Evolutionary conservation across 192 early-diverging fungal species (phyloP).

Genomic region (Coemansia sp.): DNA sequence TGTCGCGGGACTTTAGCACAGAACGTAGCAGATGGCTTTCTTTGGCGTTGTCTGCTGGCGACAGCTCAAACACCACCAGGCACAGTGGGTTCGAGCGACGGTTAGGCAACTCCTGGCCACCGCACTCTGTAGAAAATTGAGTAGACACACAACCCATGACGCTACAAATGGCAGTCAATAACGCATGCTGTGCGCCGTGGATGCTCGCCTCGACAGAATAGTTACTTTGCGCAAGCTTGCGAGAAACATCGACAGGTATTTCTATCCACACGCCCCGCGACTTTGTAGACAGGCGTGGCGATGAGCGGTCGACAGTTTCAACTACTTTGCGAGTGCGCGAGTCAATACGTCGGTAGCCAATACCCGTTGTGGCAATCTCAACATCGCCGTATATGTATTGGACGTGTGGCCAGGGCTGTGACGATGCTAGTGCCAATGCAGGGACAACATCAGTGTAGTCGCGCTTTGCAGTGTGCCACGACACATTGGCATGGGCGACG

Average conservation of each 20-base stretch:
- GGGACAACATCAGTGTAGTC: slow-evolving; percentile 13
- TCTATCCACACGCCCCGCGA: slow-evolving; percentile 40
- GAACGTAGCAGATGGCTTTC: slow-evolving; percentile 9
- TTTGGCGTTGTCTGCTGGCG: neutral
- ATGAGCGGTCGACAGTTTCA: slow-evolving; percentile 25
- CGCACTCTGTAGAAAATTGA: slow-evolving; percentile 31
- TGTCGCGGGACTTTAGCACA: neutral
- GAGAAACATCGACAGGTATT: slow-evolving; percentile 13
- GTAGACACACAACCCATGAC: neutral
- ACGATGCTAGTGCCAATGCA: neutral
- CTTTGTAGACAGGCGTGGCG: slow-evolving; percentile 7
- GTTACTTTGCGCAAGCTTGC: neutral
- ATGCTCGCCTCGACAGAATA: slow-evolving; percentile 32
- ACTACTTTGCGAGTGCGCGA: slow-evolving; percentile 14
- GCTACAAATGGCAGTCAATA: slow-evolving; percentile 6
- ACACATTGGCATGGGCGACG: slow-evolving; percentile 21
- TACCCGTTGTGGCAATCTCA: slow-evolving; percentile 17
- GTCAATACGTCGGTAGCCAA: slow-evolving; percentile 50
- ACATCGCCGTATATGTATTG: slow-evolving; percentile 13
- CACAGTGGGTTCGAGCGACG: slow-evolving; percentile 17
- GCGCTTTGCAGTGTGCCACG: slow-evolving; percentile 34
- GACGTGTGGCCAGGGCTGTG: neutral
- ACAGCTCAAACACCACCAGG: slow-evolving; percentile 27
- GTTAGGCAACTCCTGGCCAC: slow-evolving; percentile 14
- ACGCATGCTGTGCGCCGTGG: slow-evolving; percentile 37